A percentile compares a stretch with the other conserved stretches of the same genome.
Conservation (phyloP, 805 yeast genomes). For the Saccharomyces kudriavzevii region DNA sequence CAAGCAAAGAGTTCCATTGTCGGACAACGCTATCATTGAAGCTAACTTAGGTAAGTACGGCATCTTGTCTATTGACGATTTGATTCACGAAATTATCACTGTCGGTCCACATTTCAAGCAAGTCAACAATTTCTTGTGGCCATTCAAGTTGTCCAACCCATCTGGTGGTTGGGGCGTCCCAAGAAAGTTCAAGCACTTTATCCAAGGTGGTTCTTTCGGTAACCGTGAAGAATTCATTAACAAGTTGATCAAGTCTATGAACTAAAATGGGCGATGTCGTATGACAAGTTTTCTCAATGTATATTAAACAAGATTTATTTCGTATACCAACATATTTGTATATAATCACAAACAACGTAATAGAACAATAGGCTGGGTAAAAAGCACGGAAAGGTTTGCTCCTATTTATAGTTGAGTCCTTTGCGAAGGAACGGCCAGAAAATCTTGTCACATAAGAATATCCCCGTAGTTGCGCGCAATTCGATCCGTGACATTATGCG, state of each 20-base stretch:
- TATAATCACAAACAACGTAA: background rate
- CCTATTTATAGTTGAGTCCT: background rate
- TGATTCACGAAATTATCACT: constrained; percentile 91
- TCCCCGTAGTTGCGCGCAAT: background rate
- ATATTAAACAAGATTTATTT: background rate
- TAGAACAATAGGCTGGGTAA: background rate
- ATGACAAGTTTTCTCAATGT: background rate
- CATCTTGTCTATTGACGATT: constrained; percentile 83
- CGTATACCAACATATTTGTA: background rate
- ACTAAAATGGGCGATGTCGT: constrained; percentile 41
- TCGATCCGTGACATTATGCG: background rate
- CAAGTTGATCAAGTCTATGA: constrained; percentile 88
- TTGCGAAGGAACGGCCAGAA: background rate
- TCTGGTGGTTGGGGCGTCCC: constrained; percentile 95
- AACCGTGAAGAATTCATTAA: constrained; percentile 95
- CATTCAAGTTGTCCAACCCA: constrained; percentile 95
- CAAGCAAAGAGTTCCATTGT: constrained; percentile 88
- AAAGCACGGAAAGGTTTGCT: background rate
- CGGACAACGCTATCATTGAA: constrained; percentile 85
- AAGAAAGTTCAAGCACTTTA: constrained; percentile 94
- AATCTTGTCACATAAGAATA: background rate
- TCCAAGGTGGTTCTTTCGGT: constrained; percentile 98
- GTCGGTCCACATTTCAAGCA: constrained; percentile 98
- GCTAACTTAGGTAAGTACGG: constrained; percentile 86
- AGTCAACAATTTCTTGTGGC: constrained; percentile 97